phyloP scores from a whole-genome alignment of 228 moss, liverwort and hornwort genomes.

The Sphagnum fallax region DNA sequence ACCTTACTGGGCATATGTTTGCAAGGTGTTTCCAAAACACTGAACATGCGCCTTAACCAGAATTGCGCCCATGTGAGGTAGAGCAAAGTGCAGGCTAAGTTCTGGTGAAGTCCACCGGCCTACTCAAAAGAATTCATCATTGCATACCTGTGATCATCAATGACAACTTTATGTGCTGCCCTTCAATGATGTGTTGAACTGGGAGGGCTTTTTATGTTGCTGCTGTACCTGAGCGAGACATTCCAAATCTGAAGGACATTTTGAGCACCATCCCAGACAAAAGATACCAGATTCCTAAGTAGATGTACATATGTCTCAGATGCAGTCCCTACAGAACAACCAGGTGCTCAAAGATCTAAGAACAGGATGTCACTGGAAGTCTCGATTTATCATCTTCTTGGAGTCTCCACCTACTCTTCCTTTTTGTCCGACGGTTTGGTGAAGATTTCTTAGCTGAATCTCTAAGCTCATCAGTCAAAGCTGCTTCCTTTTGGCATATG shows the following conservation, averaged over 20 bases:
- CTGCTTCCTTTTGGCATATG: conserved; percentile 10
- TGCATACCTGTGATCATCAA: conserved; percentile 40
- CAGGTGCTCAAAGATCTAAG: not conserved
- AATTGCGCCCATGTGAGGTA: too few relatives aligned
- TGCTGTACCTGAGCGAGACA: conserved; percentile 25
- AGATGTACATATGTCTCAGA: conserved; percentile 10
- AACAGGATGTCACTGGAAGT: not conserved
- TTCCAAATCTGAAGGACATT: conserved; percentile 24
- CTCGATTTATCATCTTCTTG: conserved; percentile 12
- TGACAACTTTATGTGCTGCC: conserved; percentile 39
- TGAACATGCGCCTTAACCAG: too few relatives aligned
- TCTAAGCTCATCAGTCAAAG: conserved; percentile 14
- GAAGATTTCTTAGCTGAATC: conserved; percentile 8
- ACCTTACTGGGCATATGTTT: too few relatives aligned
- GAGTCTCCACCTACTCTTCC: conserved; percentile 33
- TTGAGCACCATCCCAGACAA: conserved; percentile 23
- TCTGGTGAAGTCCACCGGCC: too few relatives aligned
- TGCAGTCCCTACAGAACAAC: not conserved
- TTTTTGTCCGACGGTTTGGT: conserved; percentile 22
- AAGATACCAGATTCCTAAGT: conserved; percentile 20
- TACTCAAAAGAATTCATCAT: not conserved
- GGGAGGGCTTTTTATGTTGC: conserved; percentile 29
- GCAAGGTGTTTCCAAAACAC: too few relatives aligned
- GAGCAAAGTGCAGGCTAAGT: too few relatives aligned
- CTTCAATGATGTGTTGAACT: conserved; percentile 39